Conservation (phyloP, 2,329 filamentous ascomycete species). For the Nemania sp. region DNA sequence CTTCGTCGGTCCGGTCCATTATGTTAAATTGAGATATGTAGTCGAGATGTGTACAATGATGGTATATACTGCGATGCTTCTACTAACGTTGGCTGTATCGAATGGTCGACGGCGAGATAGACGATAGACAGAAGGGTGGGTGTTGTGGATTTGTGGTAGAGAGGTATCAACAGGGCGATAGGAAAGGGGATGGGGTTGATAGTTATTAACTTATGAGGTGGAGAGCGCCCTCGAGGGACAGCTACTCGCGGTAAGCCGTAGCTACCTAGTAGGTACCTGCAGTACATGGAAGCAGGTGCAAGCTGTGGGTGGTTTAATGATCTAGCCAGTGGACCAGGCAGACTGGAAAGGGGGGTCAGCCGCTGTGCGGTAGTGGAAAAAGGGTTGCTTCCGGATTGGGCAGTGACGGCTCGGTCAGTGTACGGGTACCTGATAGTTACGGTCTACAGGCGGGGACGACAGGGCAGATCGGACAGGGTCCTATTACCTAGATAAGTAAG, state of each 20-base stretch:
- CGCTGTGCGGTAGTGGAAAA: slow-evolving; percentile 28
- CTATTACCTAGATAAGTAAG: not conserved
- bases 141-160: slow-evolving; percentile 16
- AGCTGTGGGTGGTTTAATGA: slow-evolving; percentile 25
- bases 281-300: slow-evolving; percentile 14
- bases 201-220: slow-evolving; percentile 26
- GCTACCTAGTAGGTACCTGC: not conserved
- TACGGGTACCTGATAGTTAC: slow-evolving; percentile 4
- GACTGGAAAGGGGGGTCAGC: slow-evolving; percentile 32
- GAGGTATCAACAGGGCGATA: slow-evolving; percentile 18
- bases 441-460: not conserved
- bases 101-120: slow-evolving; percentile 5
- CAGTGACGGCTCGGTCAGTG: slow-evolving; percentile 5
- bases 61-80: not conserved
- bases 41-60: not conserved
- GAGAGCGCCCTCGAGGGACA: slow-evolving; percentile 22
- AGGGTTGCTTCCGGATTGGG: slow-evolving; percentile 21
- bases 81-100: not conserved
- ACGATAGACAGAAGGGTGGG: not conserved
- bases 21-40: slow-evolving; percentile 20
- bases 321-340: slow-evolving; percentile 15
- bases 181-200: slow-evolving; percentile 16
- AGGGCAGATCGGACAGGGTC: not conserved
- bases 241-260: no score
- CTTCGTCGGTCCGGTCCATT: slow-evolving; percentile 60